Evolutionary conservation across 164 flowering plant species (phyloP).

Genomic region (Vitis amurensis): DNA sequence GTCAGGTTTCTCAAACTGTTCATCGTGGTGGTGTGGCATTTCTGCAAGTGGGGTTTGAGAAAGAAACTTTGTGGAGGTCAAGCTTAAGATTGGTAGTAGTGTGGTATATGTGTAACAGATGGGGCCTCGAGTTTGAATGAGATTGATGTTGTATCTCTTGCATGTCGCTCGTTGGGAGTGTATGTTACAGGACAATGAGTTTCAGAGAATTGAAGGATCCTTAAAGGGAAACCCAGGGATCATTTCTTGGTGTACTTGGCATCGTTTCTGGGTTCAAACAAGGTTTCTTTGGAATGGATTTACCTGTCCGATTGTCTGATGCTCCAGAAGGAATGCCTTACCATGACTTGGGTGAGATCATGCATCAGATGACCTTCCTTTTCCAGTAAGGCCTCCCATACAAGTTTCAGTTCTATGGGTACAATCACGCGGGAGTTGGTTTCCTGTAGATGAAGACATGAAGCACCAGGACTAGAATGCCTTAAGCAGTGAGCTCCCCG

Average conservation of each 20-base stretch:
- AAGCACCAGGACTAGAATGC: too few species aligned
- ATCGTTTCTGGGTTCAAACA: constrained; percentile 88
- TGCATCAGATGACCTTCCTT: constrained; percentile 54
- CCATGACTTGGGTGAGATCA: constrained; percentile 68
- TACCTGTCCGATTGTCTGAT: constrained; percentile 75
- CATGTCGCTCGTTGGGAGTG: too few species aligned
- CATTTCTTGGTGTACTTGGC: constrained; percentile 72
- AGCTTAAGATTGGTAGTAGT: too few species aligned
- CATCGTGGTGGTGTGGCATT: too few species aligned
- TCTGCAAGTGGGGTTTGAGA: too few species aligned
- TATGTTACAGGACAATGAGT: too few species aligned
- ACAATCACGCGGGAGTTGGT: constrained; percentile 63
- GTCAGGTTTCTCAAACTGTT: too few species aligned
- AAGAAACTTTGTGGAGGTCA: too few species aligned
- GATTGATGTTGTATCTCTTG: too few species aligned
- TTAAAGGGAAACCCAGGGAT: constrained; percentile 88
- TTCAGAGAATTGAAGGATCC: constrained; percentile 45
- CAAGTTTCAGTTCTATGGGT: constrained; percentile 54
- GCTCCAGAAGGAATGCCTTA: constrained; percentile 76
- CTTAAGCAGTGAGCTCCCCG: too few species aligned
- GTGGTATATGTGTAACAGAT: too few species aligned
- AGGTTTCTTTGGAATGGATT: constrained; percentile 87
- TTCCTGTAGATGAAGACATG: constrained; percentile 65
- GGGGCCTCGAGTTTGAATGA: too few species aligned
- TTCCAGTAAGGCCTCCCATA: constrained; percentile 62